Conservation (phyloP, 371 early-diverging fungal species). For the Mortierella sp. region DNA sequence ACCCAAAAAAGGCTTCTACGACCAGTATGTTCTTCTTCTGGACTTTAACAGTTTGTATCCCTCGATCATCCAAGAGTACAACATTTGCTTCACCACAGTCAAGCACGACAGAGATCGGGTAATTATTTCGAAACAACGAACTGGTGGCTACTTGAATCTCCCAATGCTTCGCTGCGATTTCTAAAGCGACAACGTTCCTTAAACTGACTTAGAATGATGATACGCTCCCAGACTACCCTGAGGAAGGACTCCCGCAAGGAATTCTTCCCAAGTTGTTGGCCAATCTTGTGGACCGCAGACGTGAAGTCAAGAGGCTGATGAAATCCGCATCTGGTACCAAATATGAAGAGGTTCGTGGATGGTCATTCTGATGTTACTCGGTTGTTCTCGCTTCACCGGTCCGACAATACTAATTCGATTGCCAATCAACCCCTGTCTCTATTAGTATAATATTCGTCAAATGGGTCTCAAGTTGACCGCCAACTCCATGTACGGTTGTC, state of each 20-base stretch:
- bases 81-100: slow-evolving; percentile 99
- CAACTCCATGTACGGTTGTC: slow-evolving; percentile 99
- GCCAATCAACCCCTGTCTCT: not conserved
- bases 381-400: not conserved
- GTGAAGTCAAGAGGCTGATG: slow-evolving; percentile 93
- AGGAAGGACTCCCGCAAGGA: slow-evolving; percentile 75
- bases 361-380: not conserved
- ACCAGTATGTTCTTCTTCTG: slow-evolving; percentile 94
- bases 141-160: not conserved
- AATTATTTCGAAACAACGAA: not conserved
- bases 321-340: slow-evolving; percentile 76
- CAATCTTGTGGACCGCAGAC: slow-evolving; percentile 93
- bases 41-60: slow-evolving; percentile 99
- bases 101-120: slow-evolving; percentile 63
- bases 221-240: slow-evolving; percentile 84
- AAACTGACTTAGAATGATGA: slow-evolving; percentile 63
- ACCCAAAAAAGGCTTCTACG: slow-evolving; percentile 98
- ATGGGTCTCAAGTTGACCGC: slow-evolving; percentile 99
- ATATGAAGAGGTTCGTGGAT: slow-evolving; percentile 67
- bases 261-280: slow-evolving; percentile 94
- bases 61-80: slow-evolving; percentile 99
- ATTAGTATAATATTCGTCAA: slow-evolving; percentile 94
- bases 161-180: not conserved
- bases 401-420: not conserved
- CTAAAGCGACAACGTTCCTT: not conserved